Conservation (phyloP, 2,329 filamentous ascomycete genomes). For the Parascedosporium putredinis region DNA sequence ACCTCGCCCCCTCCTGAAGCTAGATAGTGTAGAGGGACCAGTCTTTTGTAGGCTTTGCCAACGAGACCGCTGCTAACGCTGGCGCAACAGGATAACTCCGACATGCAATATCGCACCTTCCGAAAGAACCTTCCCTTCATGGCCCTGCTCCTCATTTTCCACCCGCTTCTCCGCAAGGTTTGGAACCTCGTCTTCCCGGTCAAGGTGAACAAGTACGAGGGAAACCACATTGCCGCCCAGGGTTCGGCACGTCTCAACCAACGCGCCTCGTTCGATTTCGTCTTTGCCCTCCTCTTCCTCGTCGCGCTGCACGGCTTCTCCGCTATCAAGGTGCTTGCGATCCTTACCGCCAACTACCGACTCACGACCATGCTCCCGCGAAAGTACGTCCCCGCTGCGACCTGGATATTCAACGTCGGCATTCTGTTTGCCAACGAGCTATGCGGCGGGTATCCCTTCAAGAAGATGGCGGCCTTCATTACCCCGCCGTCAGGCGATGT, state of each 20-base stretch:
- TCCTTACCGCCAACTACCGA: constrained; percentile 73
- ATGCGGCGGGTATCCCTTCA: constrained; percentile 63
- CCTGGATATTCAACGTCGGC: constrained; percentile 83
- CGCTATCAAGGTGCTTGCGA: constrained; percentile 66
- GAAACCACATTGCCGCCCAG: constrained; percentile 19
- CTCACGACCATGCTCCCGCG: constrained; percentile 64
- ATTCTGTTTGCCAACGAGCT: constrained; percentile 88
- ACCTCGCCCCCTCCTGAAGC: constrained; percentile 8
- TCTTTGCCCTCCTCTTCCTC: constrained; percentile 72
- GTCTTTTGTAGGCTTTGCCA: too few relatives aligned
- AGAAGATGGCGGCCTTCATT: constrained; percentile 46
- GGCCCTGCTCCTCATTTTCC: constrained; percentile 59
- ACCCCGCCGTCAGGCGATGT: constrained; percentile 19
- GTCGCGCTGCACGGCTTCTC: constrained; percentile 76
- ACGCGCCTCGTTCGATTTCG: constrained; percentile 71
- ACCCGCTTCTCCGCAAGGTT: constrained; percentile 64
- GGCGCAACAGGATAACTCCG: constrained; percentile 63
- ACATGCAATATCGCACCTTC: constrained; percentile 78
- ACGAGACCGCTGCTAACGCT: not conserved
- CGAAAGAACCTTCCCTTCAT: constrained; percentile 79
- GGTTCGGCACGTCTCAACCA: constrained; percentile 53
- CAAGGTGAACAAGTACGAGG: constrained; percentile 11
- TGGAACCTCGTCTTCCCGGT: constrained; percentile 51
- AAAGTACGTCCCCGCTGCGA: constrained; percentile 59
- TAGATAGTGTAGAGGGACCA: too few relatives aligned